These are phyloP conservation scores for Mollisiaceae sp. DNA, from an alignment of 2,329 filamentous ascomycete genomes.

Conservation along the genomic window DNA sequence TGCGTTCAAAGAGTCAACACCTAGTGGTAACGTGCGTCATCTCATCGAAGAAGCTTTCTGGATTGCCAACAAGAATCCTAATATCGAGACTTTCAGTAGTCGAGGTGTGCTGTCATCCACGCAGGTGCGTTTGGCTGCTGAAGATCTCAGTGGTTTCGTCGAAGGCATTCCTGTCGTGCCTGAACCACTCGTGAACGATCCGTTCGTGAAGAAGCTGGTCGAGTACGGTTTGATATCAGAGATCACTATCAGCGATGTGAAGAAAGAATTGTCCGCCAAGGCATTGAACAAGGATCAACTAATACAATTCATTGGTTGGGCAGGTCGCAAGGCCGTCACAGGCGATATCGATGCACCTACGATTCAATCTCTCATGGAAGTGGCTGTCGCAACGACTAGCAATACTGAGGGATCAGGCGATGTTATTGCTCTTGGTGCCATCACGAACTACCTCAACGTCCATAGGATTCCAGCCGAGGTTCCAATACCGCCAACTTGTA, in stretches of 20 bases:
- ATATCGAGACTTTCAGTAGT: slow-evolving; percentile 87
- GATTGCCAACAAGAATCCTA: slow-evolving; percentile 83
- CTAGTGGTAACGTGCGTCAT: slow-evolving; percentile 80
- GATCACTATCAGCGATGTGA: slow-evolving; percentile 87
- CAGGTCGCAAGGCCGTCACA: slow-evolving; percentile 71
- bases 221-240: slow-evolving; percentile 87
- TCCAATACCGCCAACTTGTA: slow-evolving; percentile 79
- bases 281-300: slow-evolving; percentile 81
- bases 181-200: slow-evolving; percentile 72
- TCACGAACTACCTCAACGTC: slow-evolving; percentile 77
- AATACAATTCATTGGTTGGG: slow-evolving; percentile 83
- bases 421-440: slow-evolving; percentile 77
- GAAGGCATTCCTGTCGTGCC: slow-evolving; percentile 88
- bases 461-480: slow-evolving; percentile 80
- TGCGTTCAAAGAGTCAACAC: slow-evolving; percentile 87
- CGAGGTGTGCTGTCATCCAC: slow-evolving; percentile 85
- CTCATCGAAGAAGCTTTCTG: slow-evolving; percentile 96
- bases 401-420: slow-evolving; percentile 64
- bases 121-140: slow-evolving; percentile 75
- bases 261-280: slow-evolving; percentile 79
- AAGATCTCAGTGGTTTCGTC: slow-evolving; percentile 74
- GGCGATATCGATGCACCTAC: slow-evolving; percentile 74
- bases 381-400: slow-evolving; percentile 75
- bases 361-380: slow-evolving; percentile 74
- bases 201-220: slow-evolving; percentile 79